These are phyloP conservation scores for Globisporangium emineosum DNA, from an alignment of 352 stramenopile species.

Conservation along the genomic window DNA sequence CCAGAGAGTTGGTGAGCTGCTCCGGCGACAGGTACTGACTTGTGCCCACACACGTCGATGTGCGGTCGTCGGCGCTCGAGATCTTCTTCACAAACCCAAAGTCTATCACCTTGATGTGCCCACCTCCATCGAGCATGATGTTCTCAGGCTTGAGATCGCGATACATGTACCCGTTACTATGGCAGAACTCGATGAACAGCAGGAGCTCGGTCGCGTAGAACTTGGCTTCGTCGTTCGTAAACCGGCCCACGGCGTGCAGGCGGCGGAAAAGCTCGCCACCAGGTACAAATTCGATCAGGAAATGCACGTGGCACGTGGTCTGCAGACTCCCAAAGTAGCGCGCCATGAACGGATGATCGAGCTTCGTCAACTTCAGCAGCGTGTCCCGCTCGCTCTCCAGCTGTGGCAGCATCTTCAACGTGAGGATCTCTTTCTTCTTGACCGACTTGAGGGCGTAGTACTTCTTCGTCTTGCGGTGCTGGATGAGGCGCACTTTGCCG, in stretches of 20 bases:
- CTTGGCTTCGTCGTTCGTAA: conserved; percentile 66
- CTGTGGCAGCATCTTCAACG: conserved; percentile 52
- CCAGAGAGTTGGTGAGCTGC: conserved; percentile 57
- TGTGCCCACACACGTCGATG: conserved; percentile 57
- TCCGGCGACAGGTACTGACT: conserved; percentile 73
- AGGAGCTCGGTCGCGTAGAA: conserved; percentile 75
- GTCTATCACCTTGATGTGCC: conserved; percentile 70
- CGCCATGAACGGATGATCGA: conserved; percentile 46
- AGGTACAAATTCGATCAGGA: conserved; percentile 66
- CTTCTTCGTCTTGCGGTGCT: conserved; percentile 54
- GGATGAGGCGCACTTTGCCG: conserved; percentile 56
- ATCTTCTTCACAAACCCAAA: conserved; percentile 63
- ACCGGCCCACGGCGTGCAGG: conserved; percentile 45
- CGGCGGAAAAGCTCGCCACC: conserved; percentile 67
- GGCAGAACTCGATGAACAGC: conserved; percentile 51
- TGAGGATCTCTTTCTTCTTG: conserved; percentile 57
- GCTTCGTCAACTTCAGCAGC: conserved; percentile 34
- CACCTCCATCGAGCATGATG: conserved; percentile 71
- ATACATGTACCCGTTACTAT: conserved; percentile 70
- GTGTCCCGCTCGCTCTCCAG: conserved; percentile 54
- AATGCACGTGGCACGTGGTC: conserved; percentile 51
- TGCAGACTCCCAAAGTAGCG: conserved; percentile 67
- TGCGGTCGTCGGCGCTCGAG: conserved; percentile 30
- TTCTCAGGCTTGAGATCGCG: conserved; percentile 91
- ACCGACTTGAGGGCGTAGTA: conserved; percentile 80